Base-by-base conservation (phyloP, 2,329 filamentous ascomycete species). In the Ustilaginoidea virens region DNA sequence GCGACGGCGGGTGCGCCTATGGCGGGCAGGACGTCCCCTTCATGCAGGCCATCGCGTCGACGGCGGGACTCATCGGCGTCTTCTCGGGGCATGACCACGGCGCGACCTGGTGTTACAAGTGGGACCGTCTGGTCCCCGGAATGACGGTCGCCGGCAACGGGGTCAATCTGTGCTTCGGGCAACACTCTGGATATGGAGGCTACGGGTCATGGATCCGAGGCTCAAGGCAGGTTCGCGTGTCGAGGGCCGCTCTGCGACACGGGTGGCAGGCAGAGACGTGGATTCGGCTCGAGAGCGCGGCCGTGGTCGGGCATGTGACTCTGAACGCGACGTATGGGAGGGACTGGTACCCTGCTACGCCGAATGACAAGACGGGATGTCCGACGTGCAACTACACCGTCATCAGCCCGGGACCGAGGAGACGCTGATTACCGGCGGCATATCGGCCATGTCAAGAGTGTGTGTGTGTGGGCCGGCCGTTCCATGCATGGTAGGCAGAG, bases 31-130 rank as follows among this genome's bases (percentile, higher is more conserved):
- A 80, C 32, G 46, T 56, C 0, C 56, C 61, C 0, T 80, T 82
- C 36, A 77, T 80, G 70, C 42, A 62, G 32, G 71, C 72, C 0
- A 41, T 81, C 3, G 51, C 63, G 0, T 49, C 59, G 0, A 72
- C 66, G 0, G 45, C 53, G 0, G 69, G 71, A 0, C 38, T 79
- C 10, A 60, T 71, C 25, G 69, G 55, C 1, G 40, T 76, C 5
- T 75, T 79, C 46, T 63, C 60, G 4, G 77, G 74, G 0, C 76
- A 82, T 36, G 73, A 80, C 37, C 77, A 81, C 34, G 67, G 66
- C 1, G 56, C 69, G 34, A 61, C 64, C 2, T 74, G 69, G 68
- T 74, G 66, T 39, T 61, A 54, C 31, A 58, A 53, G 33, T 67
- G 60, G 62, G 47, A 61, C 10, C 45, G 52, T 2, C 38, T 46